Percentiles rank a stretch among this genome's conserved stretches.
phyloP scores from a whole-genome alignment of 2,329 filamentous ascomycete species.

The Microdochium trichocladiopsis region DNA sequence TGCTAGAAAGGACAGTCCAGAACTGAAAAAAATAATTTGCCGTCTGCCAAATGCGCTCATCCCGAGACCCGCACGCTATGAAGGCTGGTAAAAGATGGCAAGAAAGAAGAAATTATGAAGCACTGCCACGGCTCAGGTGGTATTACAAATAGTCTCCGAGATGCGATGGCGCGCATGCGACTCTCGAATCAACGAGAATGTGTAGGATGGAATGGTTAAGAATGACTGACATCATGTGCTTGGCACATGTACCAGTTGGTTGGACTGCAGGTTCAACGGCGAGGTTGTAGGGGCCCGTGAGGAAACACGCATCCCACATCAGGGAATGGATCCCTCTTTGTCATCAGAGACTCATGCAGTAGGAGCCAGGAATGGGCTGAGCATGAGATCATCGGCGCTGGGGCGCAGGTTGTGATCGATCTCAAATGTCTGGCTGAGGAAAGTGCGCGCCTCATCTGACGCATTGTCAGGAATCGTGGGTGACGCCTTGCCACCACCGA shows the following conservation, averaged over 20 bases:
- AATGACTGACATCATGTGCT: too few relatives aligned
- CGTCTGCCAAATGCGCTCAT: background rate
- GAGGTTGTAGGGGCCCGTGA: too few relatives aligned
- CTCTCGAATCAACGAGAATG: too few relatives aligned
- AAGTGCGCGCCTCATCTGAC: conserved; percentile 75
- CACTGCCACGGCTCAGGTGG: background rate
- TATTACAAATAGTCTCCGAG: background rate
- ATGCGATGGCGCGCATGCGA: too few relatives aligned
- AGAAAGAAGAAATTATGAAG: background rate
- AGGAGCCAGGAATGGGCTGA: conserved; percentile 73
- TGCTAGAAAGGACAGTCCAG: background rate
- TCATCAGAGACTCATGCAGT: conserved; percentile 40
- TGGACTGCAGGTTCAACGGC: too few relatives aligned
- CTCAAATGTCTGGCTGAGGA: conserved; percentile 87
- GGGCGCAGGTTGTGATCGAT: conserved; percentile 90
- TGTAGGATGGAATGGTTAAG: too few relatives aligned
- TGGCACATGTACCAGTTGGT: too few relatives aligned
- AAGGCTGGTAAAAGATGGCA: background rate
- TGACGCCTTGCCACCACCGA: conserved; percentile 78
- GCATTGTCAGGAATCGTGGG: conserved; percentile 85
- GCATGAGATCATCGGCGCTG: conserved; percentile 82
- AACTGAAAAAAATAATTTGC: background rate
- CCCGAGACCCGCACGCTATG: background rate
- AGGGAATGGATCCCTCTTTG: too few relatives aligned
- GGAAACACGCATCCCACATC: too few relatives aligned